These are phyloP conservation scores for Hydnomerulius pinastri DNA, from an alignment of 768 basidiomycete genomes.

Conservation along the genomic window DNA sequence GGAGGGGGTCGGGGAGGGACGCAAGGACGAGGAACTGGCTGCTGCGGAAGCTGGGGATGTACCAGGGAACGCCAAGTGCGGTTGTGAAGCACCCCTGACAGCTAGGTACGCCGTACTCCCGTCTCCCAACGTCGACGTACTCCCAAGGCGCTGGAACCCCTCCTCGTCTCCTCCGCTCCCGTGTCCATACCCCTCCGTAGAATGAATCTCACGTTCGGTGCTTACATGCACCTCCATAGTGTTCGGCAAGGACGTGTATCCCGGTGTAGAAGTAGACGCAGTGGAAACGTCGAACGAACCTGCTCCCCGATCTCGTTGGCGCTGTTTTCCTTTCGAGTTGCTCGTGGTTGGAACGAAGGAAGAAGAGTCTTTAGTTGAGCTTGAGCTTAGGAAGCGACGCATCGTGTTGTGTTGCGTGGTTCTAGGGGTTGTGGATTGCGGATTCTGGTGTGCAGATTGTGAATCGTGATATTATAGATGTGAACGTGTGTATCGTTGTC, in stretches of 20 bases:
- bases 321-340: conserved; percentile 27
- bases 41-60: too few relatives aligned
- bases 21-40: too few relatives aligned
- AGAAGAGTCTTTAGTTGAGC: too few relatives aligned
- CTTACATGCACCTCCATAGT: conserved; percentile 29
- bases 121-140: conserved; percentile 18
- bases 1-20: conserved; percentile 19
- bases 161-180: conserved; percentile 10
- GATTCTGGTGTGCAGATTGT: too few relatives aligned
- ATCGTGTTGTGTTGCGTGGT: conserved; percentile 22
- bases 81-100: too few relatives aligned
- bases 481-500: too few relatives aligned
- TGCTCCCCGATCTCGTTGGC: conserved; percentile 15
- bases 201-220: conserved; percentile 31
- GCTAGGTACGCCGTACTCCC: too few relatives aligned
- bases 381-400: conserved; percentile 34
- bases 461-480: too few relatives aligned
- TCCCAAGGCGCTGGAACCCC: conserved; percentile 17
- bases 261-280: background rate
- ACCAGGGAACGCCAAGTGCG: too few relatives aligned
- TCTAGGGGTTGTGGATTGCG: too few relatives aligned
- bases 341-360: conserved; percentile 7
- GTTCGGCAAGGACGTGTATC: conserved; percentile 5
- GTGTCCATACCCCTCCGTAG: conserved; percentile 19
- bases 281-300: background rate